Conservation (phyloP, 257 asterid species). For the Solanum etuberosum region DNA sequence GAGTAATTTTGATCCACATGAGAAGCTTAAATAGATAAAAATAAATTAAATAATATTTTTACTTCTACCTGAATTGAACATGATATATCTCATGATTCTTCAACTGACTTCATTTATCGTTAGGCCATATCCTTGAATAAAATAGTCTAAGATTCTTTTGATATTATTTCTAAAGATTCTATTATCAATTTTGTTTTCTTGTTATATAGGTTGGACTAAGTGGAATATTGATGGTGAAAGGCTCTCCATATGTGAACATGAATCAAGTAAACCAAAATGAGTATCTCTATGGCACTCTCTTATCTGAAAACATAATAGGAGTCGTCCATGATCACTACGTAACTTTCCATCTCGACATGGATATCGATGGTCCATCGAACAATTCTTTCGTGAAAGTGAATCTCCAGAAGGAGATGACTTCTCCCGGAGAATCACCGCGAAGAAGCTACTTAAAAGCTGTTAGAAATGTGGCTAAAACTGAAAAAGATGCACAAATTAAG, state of each 20-base stretch:
- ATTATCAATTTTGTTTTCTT: background rate
- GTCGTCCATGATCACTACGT: conserved; percentile 89
- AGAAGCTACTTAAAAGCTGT: conserved; percentile 75
- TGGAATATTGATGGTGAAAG: conserved; percentile 89
- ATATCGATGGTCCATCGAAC: conserved; percentile 47
- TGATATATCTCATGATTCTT: background rate
- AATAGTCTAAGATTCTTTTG: background rate
- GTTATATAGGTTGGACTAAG: conserved; percentile 60
- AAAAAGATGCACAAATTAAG: conserved; percentile 82
- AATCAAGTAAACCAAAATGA: conserved; percentile 62
- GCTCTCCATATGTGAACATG: conserved; percentile 59
- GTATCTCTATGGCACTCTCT: conserved; percentile 57
- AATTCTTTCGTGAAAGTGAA: conserved; percentile 87
- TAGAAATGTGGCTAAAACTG: conserved; percentile 62
- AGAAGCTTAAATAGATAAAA: background rate
- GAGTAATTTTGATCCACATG: no score
- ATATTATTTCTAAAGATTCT: background rate
- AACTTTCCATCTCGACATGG: conserved; percentile 89
- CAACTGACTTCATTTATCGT: background rate
- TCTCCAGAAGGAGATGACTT: conserved; percentile 47
- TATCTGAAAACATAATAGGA: conserved; percentile 75
- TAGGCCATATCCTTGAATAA: background rate
- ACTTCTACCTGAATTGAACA: background rate
- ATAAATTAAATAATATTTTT: background rate
- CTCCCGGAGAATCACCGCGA: conserved; percentile 54